phyloP scores from a whole-genome alignment of 257 asterid species.

The Capsicum baccatum region DNA sequence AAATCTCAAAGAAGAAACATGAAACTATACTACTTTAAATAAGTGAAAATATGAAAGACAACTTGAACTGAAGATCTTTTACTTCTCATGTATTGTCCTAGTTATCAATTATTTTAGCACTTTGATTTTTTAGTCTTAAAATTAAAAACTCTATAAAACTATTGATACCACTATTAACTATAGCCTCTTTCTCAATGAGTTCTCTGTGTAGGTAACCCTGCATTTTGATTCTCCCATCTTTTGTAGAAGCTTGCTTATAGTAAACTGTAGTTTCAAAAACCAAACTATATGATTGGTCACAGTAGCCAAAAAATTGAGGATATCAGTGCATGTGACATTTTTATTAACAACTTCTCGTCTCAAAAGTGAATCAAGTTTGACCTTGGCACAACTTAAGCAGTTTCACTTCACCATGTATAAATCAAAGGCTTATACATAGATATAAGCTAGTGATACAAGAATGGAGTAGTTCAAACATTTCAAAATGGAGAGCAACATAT shows the following conservation, averaged over 20 bases:
- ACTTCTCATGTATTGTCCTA: not conserved
- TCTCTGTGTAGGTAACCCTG: not conserved
- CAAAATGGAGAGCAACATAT: not conserved
- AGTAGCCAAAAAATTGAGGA: not conserved
- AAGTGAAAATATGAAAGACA: not conserved
- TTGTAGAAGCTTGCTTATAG: not conserved
- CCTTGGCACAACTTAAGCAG: constrained; percentile 9
- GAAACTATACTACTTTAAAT: constrained; percentile 1
- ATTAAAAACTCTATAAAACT: not conserved
- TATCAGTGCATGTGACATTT: not conserved
- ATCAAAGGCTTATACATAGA: not conserved
- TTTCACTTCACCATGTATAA: not conserved
- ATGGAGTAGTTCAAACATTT: constrained; percentile 1
- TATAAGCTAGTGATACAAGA: constrained; percentile 12
- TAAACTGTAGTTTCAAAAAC: not conserved
- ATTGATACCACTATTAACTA: constrained; percentile 15
- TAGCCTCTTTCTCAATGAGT: constrained; percentile 15
- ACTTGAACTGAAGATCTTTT: constrained; percentile 8
- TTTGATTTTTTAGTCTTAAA: not conserved
- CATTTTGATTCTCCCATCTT: not conserved
- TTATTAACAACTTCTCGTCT: not conserved
- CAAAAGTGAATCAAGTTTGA: constrained; percentile 8
- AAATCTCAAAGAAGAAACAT: not conserved
- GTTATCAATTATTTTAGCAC: not conserved
- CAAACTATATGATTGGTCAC: not conserved